Base-by-base conservation (phyloP, 371 early-diverging fungal species). In the Mortierella sp. region DNA sequence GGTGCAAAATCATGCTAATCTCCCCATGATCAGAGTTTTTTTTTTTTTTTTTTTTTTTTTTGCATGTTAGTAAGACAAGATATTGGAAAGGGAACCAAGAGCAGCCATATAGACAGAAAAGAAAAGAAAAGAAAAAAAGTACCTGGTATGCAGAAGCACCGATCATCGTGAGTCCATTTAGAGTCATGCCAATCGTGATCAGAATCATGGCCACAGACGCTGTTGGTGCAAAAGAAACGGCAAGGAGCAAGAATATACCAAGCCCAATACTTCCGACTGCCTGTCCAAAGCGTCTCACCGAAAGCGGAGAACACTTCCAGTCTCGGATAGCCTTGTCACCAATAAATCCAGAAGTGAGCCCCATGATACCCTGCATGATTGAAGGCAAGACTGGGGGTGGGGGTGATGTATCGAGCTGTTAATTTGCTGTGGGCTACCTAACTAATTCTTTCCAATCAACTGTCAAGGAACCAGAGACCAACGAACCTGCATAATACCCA, bases 81-180 rank as follows among this genome's bases (percentile, higher is more conserved):
- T n/a, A n/a, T n/a, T n/a, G n/a, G n/a, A n/a, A n/a, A 23, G 48
- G 18, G n/a, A n/a, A n/a, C n/a, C n/a, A n/a, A n/a, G n/a, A n/a
- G n/a, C n/a, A n/a, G n/a, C n/a, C n/a, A n/a, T n/a, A 46, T 9
- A 46, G 46, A 46, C 11, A 46, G 16, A 46, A 46, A 11, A 46
- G 16, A 16, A 46, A 46, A 46, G 16, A 11, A 46, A 46, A 11
- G 46, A 11, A 46, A 46, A 46, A 46, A 46, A 46, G 37, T 70
- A 80, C 81, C 70, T 74, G 80, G 9, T 80, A 82, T 14, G 72
- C 75, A n/a, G 74, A 64, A 3, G 75, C 67, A 1, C 82, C 82
- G 28, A 67, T 69, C 66, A 80, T 58, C 2, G 80, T 71, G 64
- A 82, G 69, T 3, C 77, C 81, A 47, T 80, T 75, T 21, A 80